These are phyloP conservation scores for Bassia scoparia DNA, from an alignment of 148 eudicot genomes.

Conservation along the genomic window DNA sequence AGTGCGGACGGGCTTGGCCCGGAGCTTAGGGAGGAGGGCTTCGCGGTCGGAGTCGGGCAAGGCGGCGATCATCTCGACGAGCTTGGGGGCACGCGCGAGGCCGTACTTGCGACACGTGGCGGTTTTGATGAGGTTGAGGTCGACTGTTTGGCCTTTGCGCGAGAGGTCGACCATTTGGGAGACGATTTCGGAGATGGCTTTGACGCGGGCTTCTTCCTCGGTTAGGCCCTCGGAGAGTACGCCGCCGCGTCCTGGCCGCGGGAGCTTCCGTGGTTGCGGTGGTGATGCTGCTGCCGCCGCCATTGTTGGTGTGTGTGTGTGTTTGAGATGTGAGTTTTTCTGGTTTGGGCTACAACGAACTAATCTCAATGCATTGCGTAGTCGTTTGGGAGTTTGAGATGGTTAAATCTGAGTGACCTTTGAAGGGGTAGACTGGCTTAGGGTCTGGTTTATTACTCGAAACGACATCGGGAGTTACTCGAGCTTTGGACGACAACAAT, in stretches of 20 bases:
- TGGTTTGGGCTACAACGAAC: too few species aligned
- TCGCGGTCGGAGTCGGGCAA: slow-evolving; percentile 76
- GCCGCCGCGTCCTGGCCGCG: slow-evolving; percentile 96
- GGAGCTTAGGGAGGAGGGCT: slow-evolving; percentile 64
- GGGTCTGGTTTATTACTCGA: too few species aligned
- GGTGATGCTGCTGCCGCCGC: slow-evolving; percentile 44
- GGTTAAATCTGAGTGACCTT: too few species aligned
- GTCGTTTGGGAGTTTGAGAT: too few species aligned
- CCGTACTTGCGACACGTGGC: slow-evolving; percentile 94
- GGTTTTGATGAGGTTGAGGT: slow-evolving; percentile 81
- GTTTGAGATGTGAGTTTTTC: too few species aligned
- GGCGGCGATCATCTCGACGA: slow-evolving; percentile 96
- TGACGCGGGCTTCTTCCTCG: slow-evolving; percentile 81
- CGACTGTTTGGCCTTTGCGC: slow-evolving; percentile 60
- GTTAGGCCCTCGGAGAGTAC: slow-evolving; percentile 49
- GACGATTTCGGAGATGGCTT: slow-evolving; percentile 88
- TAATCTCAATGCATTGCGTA: too few species aligned
- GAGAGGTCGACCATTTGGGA: slow-evolving; percentile 70
- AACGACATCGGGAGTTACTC: too few species aligned
- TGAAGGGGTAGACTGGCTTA: too few species aligned
- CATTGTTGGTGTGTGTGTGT: slow-evolving; percentile 20
- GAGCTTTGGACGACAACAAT: too few species aligned
- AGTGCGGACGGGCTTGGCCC: slow-evolving; percentile 89
- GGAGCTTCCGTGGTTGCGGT: slow-evolving; percentile 49
- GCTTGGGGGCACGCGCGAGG: slow-evolving; percentile 79